Evolutionary conservation across 805 yeast species (phyloP), one percentile per base, ranked within the genome.

Genomic region (Candida wancherniae): DNA sequence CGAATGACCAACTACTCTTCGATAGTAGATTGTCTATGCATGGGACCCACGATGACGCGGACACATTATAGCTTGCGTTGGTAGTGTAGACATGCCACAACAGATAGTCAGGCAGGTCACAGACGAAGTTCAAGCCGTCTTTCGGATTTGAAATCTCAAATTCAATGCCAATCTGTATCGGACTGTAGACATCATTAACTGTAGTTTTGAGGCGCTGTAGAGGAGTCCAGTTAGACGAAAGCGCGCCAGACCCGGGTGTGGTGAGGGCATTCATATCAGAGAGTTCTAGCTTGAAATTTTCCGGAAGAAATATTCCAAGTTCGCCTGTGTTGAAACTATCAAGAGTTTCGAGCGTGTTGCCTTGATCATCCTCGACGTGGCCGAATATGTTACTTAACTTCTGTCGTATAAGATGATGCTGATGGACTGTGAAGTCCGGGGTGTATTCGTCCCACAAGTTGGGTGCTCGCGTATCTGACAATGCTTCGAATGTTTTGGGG

Each of bases 21-120:
- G 87, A 96, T 73, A 88, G 81, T 19, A 87, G 55, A 26, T 81
- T 84, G 42, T 92, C 97, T 5, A 92, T 71, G 52, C 98, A 92
- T 0, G 99, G 99, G 28, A 92, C 83, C 99, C 99, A 92, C n/a
- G 87, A 81, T 2, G 95, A 84, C 0, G 97, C 84, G 10, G 92
- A 75, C 3, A 82, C 69, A 11, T 86, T 85, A 26, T 80, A 58
- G 17, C 85, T 87, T 4, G 84, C 69, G 49, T 90, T 88, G 2
- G 75, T 67, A 0, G 97, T 90, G 55, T 83, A 87, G 2, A 85
- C 94, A 48, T 81, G 92, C 94, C 95, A 86, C 27, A 61, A 58
- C 20, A 63, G 55, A 36, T 67, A 53, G 40, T 67, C 64, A 27
- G 69, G 63, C 8, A 57, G 53, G 8, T 79, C 77, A 10, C 85